These are phyloP conservation scores for Stachybotrys elegans DNA, from an alignment of 2,329 filamentous ascomycete species.

Conservation along the genomic window DNA sequence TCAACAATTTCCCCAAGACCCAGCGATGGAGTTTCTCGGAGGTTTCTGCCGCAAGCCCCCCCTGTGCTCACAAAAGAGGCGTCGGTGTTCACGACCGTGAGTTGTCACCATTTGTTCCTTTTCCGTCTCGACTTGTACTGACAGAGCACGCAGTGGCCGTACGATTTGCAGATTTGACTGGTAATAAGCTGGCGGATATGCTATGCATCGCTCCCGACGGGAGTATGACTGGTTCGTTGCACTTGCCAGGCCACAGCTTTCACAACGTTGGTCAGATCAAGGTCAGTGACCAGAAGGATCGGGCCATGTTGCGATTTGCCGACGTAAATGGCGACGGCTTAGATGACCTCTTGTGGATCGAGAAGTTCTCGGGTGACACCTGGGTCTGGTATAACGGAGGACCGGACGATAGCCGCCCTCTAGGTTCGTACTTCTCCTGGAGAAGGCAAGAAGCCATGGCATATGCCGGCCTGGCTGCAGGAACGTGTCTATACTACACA, in stretches of 20 bases:
- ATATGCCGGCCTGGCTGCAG: slow-evolving; percentile 4
- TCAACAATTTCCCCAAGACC: slow-evolving; percentile 14
- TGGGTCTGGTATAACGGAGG: too few species aligned
- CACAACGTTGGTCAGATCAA: slow-evolving; percentile 24
- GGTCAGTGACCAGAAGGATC: slow-evolving; percentile 20
- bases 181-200: slow-evolving; percentile 23
- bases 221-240: neutral
- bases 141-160: too few species aligned
- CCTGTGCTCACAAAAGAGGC: neutral
- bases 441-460: neutral
- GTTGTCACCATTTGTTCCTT: too few species aligned
- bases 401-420: too few species aligned
- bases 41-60: neutral
- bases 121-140: too few species aligned
- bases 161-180: slow-evolving; percentile 25
- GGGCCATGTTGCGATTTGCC: slow-evolving; percentile 29
- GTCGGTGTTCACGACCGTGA: neutral
- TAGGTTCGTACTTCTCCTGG: slow-evolving; percentile 14
- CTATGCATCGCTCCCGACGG: slow-evolving; percentile 25
- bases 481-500: slow-evolving; percentile 14
- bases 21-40: neutral
- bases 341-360: slow-evolving; percentile 25
- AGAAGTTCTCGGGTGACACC: slow-evolving; percentile 28
- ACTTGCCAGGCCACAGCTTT: slow-evolving; percentile 12
- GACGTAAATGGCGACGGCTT: slow-evolving; percentile 28